phyloP scores from a whole-genome alignment of 108 stramenopile genomes.

The Thalassiosira profunda region DNA sequence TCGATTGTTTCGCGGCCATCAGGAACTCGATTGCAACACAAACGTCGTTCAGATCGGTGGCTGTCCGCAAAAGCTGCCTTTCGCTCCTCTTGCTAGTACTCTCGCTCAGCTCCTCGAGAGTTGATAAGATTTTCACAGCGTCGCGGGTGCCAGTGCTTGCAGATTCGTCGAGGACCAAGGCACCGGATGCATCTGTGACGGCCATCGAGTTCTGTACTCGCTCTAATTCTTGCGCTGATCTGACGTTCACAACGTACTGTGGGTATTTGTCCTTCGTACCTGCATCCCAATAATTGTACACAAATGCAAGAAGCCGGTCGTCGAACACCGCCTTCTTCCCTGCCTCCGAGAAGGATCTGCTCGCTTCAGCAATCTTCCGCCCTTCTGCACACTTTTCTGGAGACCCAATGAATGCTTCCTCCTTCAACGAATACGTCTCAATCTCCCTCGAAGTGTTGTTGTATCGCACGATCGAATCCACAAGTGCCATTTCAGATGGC shows the following conservation, averaged over 20 bases:
- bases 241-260: constrained; percentile 29
- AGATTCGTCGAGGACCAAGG: constrained; percentile 8
- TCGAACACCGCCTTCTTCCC: constrained; percentile 41
- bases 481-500: constrained; percentile 15
- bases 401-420: constrained; percentile 24
- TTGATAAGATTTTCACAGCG: too few relatives aligned
- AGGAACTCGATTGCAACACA: constrained; percentile 38
- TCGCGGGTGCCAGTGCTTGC: too few relatives aligned
- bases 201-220: constrained; percentile 25
- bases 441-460: constrained; percentile 14
- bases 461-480: constrained; percentile 46
- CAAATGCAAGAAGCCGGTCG: constrained; percentile 43
- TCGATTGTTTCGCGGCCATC: constrained; percentile 21
- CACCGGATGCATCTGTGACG: constrained; percentile 25
- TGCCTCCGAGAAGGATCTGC: constrained; percentile 16
- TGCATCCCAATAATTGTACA: constrained; percentile 45
- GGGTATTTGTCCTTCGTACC: constrained; percentile 18
- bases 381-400: constrained; percentile 26
- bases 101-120: too few relatives aligned
- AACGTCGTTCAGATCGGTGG: constrained; percentile 16
- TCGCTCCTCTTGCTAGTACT: too few relatives aligned
- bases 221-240: constrained; percentile 9
- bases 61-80: too few relatives aligned
- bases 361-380: constrained; percentile 6
- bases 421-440: constrained; percentile 42